A percentile compares a stretch with the other conserved stretches of the same genome.
phyloP scores from a whole-genome alignment of 2,329 filamentous ascomycete genomes.

The Penicillium sp. region DNA sequence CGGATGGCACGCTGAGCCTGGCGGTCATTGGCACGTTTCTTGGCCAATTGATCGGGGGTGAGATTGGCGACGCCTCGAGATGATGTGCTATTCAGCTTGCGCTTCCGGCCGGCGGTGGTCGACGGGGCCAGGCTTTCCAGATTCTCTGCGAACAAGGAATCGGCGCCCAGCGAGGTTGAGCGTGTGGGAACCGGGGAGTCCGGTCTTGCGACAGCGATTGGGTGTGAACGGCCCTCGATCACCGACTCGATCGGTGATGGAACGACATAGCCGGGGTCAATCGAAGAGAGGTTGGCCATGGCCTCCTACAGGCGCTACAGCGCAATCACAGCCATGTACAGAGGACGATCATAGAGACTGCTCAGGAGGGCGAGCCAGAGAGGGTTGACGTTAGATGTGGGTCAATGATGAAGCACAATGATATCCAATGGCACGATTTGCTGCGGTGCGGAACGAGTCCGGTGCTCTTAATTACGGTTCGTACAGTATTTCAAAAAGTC shows the following conservation, averaged over 20 bases:
- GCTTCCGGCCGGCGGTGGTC: slow-evolving; percentile 34
- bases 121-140: slow-evolving; percentile 12
- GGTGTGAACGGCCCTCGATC: slow-evolving; percentile 10
- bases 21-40: slow-evolving; percentile 86
- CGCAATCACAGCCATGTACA: slow-evolving; percentile 27
- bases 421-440: background rate
- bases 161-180: slow-evolving; percentile 21
- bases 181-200: slow-evolving; percentile 25
- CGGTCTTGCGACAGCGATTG: slow-evolving; percentile 14
- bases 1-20: slow-evolving; percentile 81
- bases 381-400: slow-evolving; percentile 7
- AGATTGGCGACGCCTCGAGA: slow-evolving; percentile 77
- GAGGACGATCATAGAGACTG: too few species aligned
- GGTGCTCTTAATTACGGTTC: too few species aligned
- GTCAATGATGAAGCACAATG: slow-evolving; percentile 3
- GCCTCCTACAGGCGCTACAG: slow-evolving; percentile 27
- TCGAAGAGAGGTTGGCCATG: slow-evolving; percentile 32
- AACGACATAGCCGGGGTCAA: slow-evolving; percentile 12
- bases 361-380: slow-evolving; percentile 3
- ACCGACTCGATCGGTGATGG: slow-evolving; percentile 20
- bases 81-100: slow-evolving; percentile 39
- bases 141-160: slow-evolving; percentile 15
- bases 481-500: too few species aligned
- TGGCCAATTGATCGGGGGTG: slow-evolving; percentile 78
- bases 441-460: background rate